phyloP scores from a whole-genome alignment of 2,329 filamentous ascomycete genomes.

The Verticillium tricorpus region DNA sequence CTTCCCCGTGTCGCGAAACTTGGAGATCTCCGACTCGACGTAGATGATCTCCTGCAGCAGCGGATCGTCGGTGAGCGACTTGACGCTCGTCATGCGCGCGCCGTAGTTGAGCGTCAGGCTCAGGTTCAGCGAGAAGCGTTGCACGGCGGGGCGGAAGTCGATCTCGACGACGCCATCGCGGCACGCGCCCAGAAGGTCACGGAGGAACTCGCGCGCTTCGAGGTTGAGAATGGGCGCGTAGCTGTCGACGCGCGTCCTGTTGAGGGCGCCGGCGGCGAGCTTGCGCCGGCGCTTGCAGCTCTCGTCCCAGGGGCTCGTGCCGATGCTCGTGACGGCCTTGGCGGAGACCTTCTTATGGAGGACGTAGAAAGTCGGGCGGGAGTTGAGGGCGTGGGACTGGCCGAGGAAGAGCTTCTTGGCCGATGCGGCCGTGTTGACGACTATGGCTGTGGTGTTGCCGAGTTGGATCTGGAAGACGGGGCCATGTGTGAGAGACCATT shows the following conservation, averaged over 20 bases:
- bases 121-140: conserved; percentile 60
- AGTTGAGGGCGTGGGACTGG: conserved; percentile 61
- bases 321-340: conserved; percentile 38
- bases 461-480: conserved; percentile 29
- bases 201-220: conserved; percentile 53
- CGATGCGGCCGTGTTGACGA: conserved; percentile 62
- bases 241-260: conserved; percentile 59
- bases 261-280: conserved; percentile 61
- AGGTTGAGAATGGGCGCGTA: conserved; percentile 54
- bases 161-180: conserved; percentile 47
- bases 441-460: conserved; percentile 53
- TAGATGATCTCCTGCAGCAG: conserved; percentile 16
- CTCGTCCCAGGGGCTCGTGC: conserved; percentile 65
- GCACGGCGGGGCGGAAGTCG: conserved; percentile 58
- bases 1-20: conserved; percentile 14
- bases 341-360: conserved; percentile 50
- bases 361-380: conserved; percentile 61
- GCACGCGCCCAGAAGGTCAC: conserved; percentile 54
- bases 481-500: conserved; percentile 22
- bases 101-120: conserved; percentile 62
- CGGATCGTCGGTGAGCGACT: conserved; percentile 5
- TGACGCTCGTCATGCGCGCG: conserved; percentile 33
- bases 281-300: conserved; percentile 62
- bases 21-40: conserved; percentile 17
- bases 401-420: conserved; percentile 62